Conservation (phyloP, 2,329 filamentous ascomycete genomes). For the Phialocephala sp. region DNA sequence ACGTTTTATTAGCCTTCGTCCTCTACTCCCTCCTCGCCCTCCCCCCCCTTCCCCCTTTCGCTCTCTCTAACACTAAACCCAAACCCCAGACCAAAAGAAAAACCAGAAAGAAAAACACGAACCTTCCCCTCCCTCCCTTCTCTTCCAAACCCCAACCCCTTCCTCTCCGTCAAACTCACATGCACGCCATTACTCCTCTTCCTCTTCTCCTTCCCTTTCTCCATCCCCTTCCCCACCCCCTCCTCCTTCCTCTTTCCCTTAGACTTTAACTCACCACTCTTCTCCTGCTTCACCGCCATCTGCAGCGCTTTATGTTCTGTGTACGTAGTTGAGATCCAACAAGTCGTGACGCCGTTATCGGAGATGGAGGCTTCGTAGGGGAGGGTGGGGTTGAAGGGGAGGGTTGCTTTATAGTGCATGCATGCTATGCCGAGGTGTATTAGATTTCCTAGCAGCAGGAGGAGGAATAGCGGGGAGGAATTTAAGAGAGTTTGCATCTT, state of each 20-base stretch:
- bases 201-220: not conserved
- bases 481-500: too few relatives aligned
- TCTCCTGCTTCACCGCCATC: not conserved
- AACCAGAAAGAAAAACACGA: too few relatives aligned
- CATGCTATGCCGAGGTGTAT: too few relatives aligned
- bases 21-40: not conserved
- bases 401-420: constrained; percentile 27
- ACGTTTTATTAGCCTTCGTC: not conserved
- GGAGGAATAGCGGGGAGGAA: not conserved
- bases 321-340: constrained; percentile 21
- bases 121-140: not conserved
- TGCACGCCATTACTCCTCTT: not conserved
- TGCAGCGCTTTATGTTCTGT: not conserved
- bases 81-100: not conserved
- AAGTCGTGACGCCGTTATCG: constrained; percentile 28
- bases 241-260: not conserved
- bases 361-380: constrained; percentile 27
- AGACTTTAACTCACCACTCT: not conserved
- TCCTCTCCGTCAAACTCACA: not conserved
- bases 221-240: not conserved
- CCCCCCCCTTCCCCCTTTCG: not conserved
- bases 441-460: too few relatives aligned
- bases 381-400: constrained; percentile 22
- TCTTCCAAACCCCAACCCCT: not conserved
- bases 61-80: not conserved